These are phyloP conservation scores for Leccinum sublutescens DNA, from an alignment of 768 basidiomycete species.

Conservation along the genomic window DNA sequence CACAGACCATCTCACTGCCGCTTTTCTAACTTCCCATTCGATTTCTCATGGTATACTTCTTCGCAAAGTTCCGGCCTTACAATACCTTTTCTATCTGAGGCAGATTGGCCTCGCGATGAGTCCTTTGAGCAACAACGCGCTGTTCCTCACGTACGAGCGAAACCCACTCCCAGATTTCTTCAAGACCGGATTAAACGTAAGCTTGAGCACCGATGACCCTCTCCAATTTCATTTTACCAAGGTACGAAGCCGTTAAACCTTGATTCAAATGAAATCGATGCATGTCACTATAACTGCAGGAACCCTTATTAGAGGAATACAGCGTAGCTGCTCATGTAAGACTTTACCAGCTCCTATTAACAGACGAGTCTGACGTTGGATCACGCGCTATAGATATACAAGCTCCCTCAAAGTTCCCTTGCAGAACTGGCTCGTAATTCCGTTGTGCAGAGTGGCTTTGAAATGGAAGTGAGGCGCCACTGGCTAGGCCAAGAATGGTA, in stretches of 20 bases:
- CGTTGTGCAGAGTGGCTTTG: constrained; percentile 94
- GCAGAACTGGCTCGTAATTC: constrained; percentile 99
- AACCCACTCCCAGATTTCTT: constrained; percentile 98
- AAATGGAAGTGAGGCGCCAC: constrained; percentile 96
- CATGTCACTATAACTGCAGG: constrained; percentile 43
- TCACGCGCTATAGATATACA: constrained; percentile 71
- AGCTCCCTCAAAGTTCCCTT: constrained; percentile 88
- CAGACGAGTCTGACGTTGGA: neutral
- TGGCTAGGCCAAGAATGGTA: constrained; percentile 96
- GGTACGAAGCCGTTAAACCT: constrained; percentile 38
- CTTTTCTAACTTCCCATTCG: constrained; percentile 94
- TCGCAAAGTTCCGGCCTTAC: constrained; percentile 94
- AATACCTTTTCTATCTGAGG: constrained; percentile 96
- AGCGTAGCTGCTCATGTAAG: constrained; percentile 94
- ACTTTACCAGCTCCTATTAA: neutral
- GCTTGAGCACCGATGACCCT: constrained; percentile 93
- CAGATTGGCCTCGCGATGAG: constrained; percentile 99
- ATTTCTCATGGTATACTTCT: constrained; percentile 99
- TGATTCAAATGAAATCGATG: neutral
- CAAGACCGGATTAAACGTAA: constrained; percentile 93
- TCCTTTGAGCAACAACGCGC: constrained; percentile 94
- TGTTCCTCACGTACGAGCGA: constrained; percentile 95
- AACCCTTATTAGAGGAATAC: constrained; percentile 94
- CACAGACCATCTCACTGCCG: constrained; percentile 94
- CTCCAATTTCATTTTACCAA: constrained; percentile 99